Evolutionary conservation across 805 yeast genomes (phyloP), one percentile per base, ranked within the genome.

Genomic region (Dipodascopsis tothii): DNA sequence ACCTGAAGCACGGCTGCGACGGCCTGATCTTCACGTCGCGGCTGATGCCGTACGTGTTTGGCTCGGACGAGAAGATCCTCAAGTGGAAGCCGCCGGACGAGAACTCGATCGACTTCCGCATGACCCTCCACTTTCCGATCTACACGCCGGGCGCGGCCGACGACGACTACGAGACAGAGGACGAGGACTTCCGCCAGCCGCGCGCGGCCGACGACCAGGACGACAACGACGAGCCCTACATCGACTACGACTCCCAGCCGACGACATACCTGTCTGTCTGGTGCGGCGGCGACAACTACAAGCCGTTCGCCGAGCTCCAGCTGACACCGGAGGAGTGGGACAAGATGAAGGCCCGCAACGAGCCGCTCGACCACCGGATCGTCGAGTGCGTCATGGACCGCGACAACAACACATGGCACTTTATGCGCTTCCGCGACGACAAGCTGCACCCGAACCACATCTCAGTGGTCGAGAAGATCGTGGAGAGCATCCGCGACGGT

Each of bases 51-150:
- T 92, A 92, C 64, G 70, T 77, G 2, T 77, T 80, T 50, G 97
- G 97, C 11, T 90, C 97, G 1, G 97, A 92, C 62, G 73, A 77
- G 0, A 77, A 86, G 4, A 68, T 92, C 39, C 66, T 92, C 43
- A 92, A 94, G 64, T 92, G 99, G 99, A 92, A 92, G 59, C 97
- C 98, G 2, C 85, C 94, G 9, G 84, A 84, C 50, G 98, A 90
- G 62, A 94, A 92, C 56, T 82, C 96, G 0, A 77, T 94, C 35
- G 99, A 92, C 64, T 92, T 85, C 64, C 80, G 80, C 59, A 63
- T 92, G 47, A 70, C 71, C 27, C 62, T 86, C 46, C 72, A 72
- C 28, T 84, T 84, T 56, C 76, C 78, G 16, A 54, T 63, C 5
- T 78, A 54, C 54, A 72, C 72, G 37, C 90, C 83, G 59, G 30